These are phyloP conservation scores for Apiotrichum mycotoxinovorans DNA, from an alignment of 1,284 basidiomycete species.

Conservation along the genomic window DNA sequence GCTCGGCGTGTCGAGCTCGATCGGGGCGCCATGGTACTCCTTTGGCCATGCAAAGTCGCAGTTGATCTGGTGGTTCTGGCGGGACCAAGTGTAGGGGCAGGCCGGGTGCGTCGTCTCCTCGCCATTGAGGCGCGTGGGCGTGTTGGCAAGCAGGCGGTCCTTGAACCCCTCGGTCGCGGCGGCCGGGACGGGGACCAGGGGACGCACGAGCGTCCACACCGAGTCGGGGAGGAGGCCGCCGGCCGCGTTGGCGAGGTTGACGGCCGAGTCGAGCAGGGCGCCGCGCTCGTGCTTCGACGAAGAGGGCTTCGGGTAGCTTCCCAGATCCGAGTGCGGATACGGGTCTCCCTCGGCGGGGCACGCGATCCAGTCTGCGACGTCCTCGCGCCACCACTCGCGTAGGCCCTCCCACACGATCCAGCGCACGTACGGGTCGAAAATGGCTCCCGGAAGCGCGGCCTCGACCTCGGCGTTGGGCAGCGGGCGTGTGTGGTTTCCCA, in stretches of 20 bases:
- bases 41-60: slow-evolving; percentile 74
- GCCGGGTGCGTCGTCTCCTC: slow-evolving; percentile 49
- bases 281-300: not conserved
- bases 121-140: not conserved
- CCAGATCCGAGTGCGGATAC: slow-evolving; percentile 39
- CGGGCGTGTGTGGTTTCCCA: slow-evolving; percentile 69
- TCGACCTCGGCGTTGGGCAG: slow-evolving; percentile 66
- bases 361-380: slow-evolving; percentile 60
- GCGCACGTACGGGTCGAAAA: slow-evolving; percentile 84
- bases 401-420: slow-evolving; percentile 81
- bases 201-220: slow-evolving; percentile 2
- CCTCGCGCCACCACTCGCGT: slow-evolving; percentile 60
- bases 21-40: slow-evolving; percentile 53
- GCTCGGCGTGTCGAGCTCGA: slow-evolving; percentile 79
- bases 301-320: slow-evolving; percentile 7
- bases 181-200: slow-evolving; percentile 17
- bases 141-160: slow-evolving; percentile 7
- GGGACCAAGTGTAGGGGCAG: slow-evolving; percentile 68
- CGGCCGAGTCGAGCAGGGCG: not conserved
- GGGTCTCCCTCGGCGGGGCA: slow-evolving; percentile 58
- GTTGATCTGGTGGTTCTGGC: slow-evolving; percentile 67
- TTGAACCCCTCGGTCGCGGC: slow-evolving; percentile 5
- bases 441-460: slow-evolving; percentile 66
- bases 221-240: slow-evolving; percentile 1
- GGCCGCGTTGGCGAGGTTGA: not conserved